Evolutionary conservation across 371 early-diverging fungal species (phyloP), one percentile per base, ranked within the genome.

Genomic region (Lichtheimia corymbifera): DNA sequence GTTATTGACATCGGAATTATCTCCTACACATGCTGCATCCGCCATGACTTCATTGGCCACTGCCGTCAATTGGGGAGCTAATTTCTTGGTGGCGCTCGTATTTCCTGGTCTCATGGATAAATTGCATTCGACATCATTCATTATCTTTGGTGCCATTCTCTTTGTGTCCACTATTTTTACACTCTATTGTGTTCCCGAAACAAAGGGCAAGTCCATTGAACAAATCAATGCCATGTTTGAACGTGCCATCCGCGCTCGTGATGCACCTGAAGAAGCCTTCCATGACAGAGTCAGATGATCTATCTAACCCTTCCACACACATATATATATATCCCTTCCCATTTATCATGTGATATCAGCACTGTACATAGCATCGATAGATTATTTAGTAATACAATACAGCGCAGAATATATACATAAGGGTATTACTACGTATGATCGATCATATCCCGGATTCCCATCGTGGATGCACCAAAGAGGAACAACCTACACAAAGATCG

Each of bases 121-220:
- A 1, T 61, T 90, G 63, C 72, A 78, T 53, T 74, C 78, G 60
- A 85, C 70, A 59, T 77, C 85, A 5, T 92, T 90, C 73, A 66
- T 90, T 53, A 66, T 89, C 45, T 91, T 77, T 53, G 74, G 64
- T 27, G 63, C 40, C 13, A 59, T 74, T 22, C 66, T 72, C 9
- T 43, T 62, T 4, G 25, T 67, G 3, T 64, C 74, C 24, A 61
- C 66, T 49, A n/a, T 72, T 0, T 65, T 74, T 43, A 74, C 74
- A 5, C 58, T 50, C 0, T 35, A 83, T 59, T 82, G 77, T 50
- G 80, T 95, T 4, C 92, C 93, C n/a, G 95, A 95, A 77, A 94
- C 93, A 13, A 86, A 84, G 67, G 88, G 86, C 25, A 67, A 80
- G 11, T 74, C 87, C 13, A 64, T 88, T 12, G 91, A 91, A 68